Evolutionary conservation across 163 green algal genomes (phyloP).

Genomic region (Coccomyxa subellipsoidea): DNA sequence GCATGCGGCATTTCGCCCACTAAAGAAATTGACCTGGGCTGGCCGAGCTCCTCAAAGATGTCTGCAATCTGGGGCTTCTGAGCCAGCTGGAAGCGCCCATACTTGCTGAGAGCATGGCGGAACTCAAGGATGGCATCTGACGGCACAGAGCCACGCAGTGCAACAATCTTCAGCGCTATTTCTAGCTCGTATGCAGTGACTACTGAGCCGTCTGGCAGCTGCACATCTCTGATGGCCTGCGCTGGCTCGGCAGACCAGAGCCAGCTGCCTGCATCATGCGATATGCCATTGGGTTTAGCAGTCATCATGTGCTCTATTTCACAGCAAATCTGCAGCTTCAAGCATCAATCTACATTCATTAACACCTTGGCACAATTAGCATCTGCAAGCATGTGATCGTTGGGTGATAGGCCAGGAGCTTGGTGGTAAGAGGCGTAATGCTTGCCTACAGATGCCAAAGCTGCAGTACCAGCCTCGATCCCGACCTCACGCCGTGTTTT

Average conservation of each 20-base stretch:
- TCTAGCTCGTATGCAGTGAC: constrained; percentile 16
- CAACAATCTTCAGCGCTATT: constrained; percentile 40
- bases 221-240: background rate
- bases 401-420: no score
- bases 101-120: constrained; percentile 29
- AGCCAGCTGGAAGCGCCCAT: constrained; percentile 28
- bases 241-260: background rate
- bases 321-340: no score
- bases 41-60: constrained; percentile 54
- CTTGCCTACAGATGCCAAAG: background rate
- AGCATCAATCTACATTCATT: no score
- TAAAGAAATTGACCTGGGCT: background rate
- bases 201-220: background rate
- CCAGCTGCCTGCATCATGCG: background rate
- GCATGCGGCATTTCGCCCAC: background rate
- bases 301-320: no score
- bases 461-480: background rate
- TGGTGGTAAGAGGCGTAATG: background rate
- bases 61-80: constrained; percentile 61
- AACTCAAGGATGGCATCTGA: constrained; percentile 60
- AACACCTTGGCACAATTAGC: no score
- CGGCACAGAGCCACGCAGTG: constrained; percentile 59
- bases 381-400: no score
- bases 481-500: background rate
- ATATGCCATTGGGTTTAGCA: no score